These are phyloP conservation scores for Dorcoceras hygrometricum DNA, from an alignment of 257 asterid species.

Conservation along the genomic window DNA sequence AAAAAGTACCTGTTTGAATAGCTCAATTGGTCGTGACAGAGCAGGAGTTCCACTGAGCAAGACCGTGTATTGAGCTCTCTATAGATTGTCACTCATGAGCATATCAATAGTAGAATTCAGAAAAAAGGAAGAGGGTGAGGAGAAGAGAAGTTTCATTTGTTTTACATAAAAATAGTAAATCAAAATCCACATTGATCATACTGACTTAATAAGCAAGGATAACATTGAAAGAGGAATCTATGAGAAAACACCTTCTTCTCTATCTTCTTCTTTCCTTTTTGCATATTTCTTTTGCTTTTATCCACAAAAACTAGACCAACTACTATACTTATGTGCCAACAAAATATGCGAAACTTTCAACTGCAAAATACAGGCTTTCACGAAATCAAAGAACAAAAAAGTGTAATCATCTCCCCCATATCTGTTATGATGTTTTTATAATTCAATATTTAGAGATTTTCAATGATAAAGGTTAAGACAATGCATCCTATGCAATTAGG, in stretches of 20 bases:
- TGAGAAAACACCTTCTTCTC: not conserved
- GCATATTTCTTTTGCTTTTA: too few species aligned
- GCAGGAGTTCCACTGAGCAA: constrained; percentile 99
- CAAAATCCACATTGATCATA: constrained; percentile 18
- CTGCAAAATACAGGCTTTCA: not conserved
- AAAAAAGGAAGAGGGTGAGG: constrained; percentile 5
- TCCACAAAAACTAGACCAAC: not conserved
- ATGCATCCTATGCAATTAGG: constrained; percentile 18
- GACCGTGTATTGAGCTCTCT: constrained; percentile 79
- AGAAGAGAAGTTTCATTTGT: constrained; percentile 1
- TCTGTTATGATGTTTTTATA: constrained; percentile 5
- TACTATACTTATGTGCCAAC: not conserved
- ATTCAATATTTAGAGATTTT: constrained; percentile 15
- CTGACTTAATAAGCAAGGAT: not conserved
- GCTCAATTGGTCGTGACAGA: constrained; percentile 88
- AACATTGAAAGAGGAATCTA: constrained; percentile 3
- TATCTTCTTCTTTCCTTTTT: not conserved
- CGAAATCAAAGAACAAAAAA: constrained; percentile 15
- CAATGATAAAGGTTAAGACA: not conserved
- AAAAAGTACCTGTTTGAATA: constrained; percentile 70
- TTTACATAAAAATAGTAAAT: constrained; percentile 8
- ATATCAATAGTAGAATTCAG: constrained; percentile 16
- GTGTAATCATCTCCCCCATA: constrained; percentile 11
- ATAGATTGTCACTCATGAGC: constrained; percentile 33
- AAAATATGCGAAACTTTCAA: not conserved